Evolutionary conservation across 208 protist species (phyloP).

Genomic region (Leishmania tropica): DNA sequence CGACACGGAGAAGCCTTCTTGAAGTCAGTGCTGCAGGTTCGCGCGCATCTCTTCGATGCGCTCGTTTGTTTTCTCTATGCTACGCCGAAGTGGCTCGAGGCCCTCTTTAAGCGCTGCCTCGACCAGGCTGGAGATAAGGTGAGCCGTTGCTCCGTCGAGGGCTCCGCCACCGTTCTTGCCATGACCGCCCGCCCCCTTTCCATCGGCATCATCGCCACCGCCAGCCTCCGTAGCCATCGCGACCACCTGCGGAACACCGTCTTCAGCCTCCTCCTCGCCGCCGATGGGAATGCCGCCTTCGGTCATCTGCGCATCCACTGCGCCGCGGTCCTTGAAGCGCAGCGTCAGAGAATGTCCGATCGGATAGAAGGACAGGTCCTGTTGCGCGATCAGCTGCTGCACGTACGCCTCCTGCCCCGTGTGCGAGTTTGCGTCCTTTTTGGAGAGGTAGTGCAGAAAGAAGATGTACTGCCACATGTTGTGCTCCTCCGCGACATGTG

Average conservation of each 20-base stretch:
- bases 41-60: not conserved
- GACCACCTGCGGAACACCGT: not conserved
- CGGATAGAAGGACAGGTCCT: slow-evolving; percentile 84
- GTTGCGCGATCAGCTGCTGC: slow-evolving; percentile 36
- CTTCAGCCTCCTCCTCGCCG: not conserved
- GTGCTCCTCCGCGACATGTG: slow-evolving; percentile 91
- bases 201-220: not conserved
- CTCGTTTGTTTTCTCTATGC: not conserved
- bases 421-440: slow-evolving; percentile 64
- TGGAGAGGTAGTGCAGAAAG: slow-evolving; percentile 86
- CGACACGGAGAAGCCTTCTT: not conserved
- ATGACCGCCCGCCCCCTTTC: too few species aligned
- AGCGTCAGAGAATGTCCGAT: slow-evolving; percentile 64
- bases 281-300: not conserved
- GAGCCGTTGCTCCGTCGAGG: not conserved
- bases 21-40: not conserved
- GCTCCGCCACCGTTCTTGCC: not conserved
- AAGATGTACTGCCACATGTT: slow-evolving; percentile 96
- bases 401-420: slow-evolving; percentile 90
- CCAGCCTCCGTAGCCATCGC: not conserved
- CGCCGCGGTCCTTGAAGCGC: slow-evolving; percentile 25
- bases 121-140: not conserved
- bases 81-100: not conserved
- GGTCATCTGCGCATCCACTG: not conserved
- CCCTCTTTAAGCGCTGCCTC: not conserved